phyloP scores from a whole-genome alignment of 495 filamentous ascomycete genomes.

The Hypoxylon perforatum region DNA sequence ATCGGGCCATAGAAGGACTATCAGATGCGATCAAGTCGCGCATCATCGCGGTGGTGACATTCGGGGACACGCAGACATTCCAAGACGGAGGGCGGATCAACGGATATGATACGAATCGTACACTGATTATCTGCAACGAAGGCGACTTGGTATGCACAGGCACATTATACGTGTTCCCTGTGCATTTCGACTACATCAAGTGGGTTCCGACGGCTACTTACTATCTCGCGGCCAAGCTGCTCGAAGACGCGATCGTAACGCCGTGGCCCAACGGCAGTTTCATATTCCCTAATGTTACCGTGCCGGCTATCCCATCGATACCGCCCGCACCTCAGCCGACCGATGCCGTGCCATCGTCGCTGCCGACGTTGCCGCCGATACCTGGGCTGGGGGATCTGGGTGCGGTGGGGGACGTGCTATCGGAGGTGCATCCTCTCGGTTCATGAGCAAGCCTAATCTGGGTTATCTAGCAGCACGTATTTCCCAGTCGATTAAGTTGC shows the following conservation, averaged over 20 bases:
- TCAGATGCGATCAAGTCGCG: constrained; percentile 51
- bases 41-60: constrained; percentile 62
- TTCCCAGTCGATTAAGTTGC: too few species aligned
- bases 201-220: constrained; percentile 46
- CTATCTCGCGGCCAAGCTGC: constrained; percentile 39
- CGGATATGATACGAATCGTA: constrained; percentile 55
- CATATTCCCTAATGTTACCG: constrained; percentile 30
- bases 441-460: too few species aligned
- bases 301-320: constrained; percentile 16
- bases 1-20: constrained; percentile 57
- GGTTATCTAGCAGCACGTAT: too few species aligned
- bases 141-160: constrained; percentile 64
- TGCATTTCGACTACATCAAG: constrained; percentile 60
- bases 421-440: too few species aligned
- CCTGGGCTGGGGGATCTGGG: neutral
- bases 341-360: constrained; percentile 9
- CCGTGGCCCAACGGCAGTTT: constrained; percentile 44
- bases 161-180: constrained; percentile 55
- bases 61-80: constrained; percentile 63
- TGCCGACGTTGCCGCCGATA: constrained; percentile 23
- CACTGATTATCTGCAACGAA: constrained; percentile 62
- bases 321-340: constrained; percentile 26
- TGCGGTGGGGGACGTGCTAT: neutral
- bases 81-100: constrained; percentile 58
- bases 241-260: constrained; percentile 25